Evolutionary conservation across 805 yeast species (phyloP), one percentile per base, ranked within the genome.

Genomic region (Candida pseudoglaebosa): DNA sequence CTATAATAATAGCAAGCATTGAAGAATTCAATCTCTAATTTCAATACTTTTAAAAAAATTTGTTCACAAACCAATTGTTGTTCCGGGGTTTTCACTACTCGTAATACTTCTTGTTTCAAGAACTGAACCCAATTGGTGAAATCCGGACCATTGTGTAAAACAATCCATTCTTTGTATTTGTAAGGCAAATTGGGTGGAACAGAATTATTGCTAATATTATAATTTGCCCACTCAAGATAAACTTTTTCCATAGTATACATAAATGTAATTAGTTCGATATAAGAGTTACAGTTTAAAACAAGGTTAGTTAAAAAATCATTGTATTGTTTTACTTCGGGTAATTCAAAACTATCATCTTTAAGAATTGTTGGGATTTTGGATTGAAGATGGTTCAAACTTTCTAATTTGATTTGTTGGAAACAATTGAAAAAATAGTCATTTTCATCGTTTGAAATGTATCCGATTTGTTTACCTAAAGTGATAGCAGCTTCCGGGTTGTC

Each of bases 161-260:
- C 65, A 30, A 76, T 66, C 81, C 82, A 77, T 35, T 72, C 77
- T 34, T 69, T 63, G 42, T 69, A 56, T 44, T 70, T 73, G 64
- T 70, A 75, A 18, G 61, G 62, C 24, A 75, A 53, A 34, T 60
- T 49, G 1, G 47, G 41, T 4, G 58, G 50, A 15, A 52, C 45
- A 3, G 24, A 38, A 5, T 44, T 47, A 8, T 34, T 32, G 3
- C 38, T 28, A 1, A 56, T 41, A 24, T 62, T 57, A 41, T 60
- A 48, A 22, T 70, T 63, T 1, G 78, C 79, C 82, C 81, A 77
- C 17, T 67, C 69, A 32, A 72, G 58, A 47, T 76, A 77, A 1
- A 73, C 73, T 30, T 63, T 61, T 44, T 76, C 82, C 70, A 74
- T 71, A 15, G 65, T 61, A 54, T 67, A 75, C 30, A 64, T 40